Base-by-base conservation (phyloP, 129 eudicot species). In the Deinandra increscens region DNA sequence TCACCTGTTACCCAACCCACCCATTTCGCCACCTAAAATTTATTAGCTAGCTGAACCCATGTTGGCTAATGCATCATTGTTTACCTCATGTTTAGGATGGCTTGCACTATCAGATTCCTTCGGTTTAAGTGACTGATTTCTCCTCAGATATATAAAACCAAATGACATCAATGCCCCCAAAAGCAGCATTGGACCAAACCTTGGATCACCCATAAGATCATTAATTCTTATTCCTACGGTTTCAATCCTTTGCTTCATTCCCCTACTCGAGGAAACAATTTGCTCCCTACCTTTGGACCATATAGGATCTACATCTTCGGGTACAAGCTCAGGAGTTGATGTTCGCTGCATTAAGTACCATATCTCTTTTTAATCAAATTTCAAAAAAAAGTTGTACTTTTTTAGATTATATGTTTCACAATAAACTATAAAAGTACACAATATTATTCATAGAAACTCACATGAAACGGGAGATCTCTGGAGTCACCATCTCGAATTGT, bases 161-260 rank as follows among this genome's bases (percentile, higher is more conserved):
- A 78, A 85, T 9, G 95, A 85, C 83, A 89, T 83, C 49, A 89
- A 70, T 60, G 99, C 97, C 77, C 66, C 95, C 79, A 94, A 62
- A 78, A 94, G 93, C 82, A 94, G 74, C 60, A 84, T 54, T 11
- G 99, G 96, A 49, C 99, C 97, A 45, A 90, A 76, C 77, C 97
- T 76, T 49, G 99, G 99, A 84, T 94, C 99, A 51, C 79, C 49
- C 42, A 69, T 53, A 38, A 72, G 51, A 82, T 83, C 84, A 68
- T 48, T 64, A 55, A 79, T 29, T 55, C 74, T 59, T 43, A 41
- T 18, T 50, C 78, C 43, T 49, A 80, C 13, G 67, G 84, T 75
- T 64, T 23, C 64, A 63, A 83, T 60, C 77, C 36, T 73, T 43
- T 83, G 87, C 77, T 74, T 83, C 70, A 89, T 20, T 70, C 76